Conservation (phyloP, 2,329 filamentous ascomycete species). For the Fusarium falciforme region DNA sequence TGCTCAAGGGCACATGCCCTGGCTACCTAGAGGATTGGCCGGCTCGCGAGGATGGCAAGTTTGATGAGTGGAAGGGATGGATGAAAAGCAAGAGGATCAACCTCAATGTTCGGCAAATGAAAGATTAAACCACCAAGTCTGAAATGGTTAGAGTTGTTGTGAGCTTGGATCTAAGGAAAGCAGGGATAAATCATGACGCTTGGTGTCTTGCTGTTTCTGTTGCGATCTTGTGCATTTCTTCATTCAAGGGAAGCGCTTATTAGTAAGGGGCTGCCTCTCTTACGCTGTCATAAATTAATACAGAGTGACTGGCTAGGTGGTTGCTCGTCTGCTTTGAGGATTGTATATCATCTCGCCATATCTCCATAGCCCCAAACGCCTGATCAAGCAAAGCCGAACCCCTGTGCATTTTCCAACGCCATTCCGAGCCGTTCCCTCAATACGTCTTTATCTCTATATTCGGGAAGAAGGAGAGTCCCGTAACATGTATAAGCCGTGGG, state of each 20-base stretch:
- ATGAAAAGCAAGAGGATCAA: slow-evolving; percentile 91
- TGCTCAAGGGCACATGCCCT: slow-evolving; percentile 84
- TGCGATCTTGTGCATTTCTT: neutral
- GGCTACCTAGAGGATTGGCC: slow-evolving; percentile 82
- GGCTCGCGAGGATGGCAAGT: slow-evolving; percentile 59
- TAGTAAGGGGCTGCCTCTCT: neutral
- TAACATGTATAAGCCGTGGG: slow-evolving; percentile 96
- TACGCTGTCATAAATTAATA: neutral
- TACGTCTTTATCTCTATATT: slow-evolving; percentile 78
- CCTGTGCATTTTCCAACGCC: slow-evolving; percentile 87
- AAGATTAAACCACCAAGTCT: slow-evolving; percentile 53
- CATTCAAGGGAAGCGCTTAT: neutral
- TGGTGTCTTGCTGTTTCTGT: neutral
- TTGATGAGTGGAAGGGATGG: slow-evolving; percentile 83
- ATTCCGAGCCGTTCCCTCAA: slow-evolving; percentile 81
- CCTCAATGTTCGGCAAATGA: slow-evolving; percentile 92
- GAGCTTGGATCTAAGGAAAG: neutral
- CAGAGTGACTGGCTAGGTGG: neutral
- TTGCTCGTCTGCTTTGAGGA: neutral
- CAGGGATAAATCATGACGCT: neutral
- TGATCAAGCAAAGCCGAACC: slow-evolving; percentile 82
- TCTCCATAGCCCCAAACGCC: slow-evolving; percentile 3
- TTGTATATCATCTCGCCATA: neutral
- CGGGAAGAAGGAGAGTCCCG: slow-evolving; percentile 85
- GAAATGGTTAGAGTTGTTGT: neutral